Evolutionary conservation across 2,329 filamentous ascomycete genomes (phyloP), one percentile per base, ranked within the genome.

Genomic region (Fusarium ambrosium): DNA sequence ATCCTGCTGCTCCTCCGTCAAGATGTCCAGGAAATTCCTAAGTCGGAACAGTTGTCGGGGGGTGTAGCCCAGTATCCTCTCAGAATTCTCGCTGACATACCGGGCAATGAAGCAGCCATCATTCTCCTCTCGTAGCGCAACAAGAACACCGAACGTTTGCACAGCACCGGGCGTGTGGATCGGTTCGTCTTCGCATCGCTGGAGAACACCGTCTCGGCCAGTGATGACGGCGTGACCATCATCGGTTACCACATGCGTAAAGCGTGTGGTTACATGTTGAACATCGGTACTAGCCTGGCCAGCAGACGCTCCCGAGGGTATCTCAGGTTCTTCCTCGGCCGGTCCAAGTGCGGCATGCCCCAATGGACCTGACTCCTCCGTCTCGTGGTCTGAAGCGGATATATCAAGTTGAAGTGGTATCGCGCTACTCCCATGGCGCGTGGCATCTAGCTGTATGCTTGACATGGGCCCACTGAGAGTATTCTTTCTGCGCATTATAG

Each of bases 141-240:
- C 78, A 27, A 98, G 85, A 5, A 94, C 86, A 1, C 95, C 95
- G 76, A 97, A 98, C 1, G 90, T 88, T 80, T 98, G 95, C 1
- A 95, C 85, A 1, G 94, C 93, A 37, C 95, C 95, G 1, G 95
- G 95, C 1, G 95, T 92, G 74, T 96, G 94, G 29, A 98, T 97
- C 0, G 95, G 95, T 78, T 98, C 95, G 78, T 98, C 95, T 81
- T 98, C 95, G 79, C 95, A 98, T 62, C 91, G 89, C 80, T 97
- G 93, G 53, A 97, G 84, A 1, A 88, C 90, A 2, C 91, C 92
- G 63, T 94, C 91, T 65, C 93, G 89, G 7, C 95, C 95, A 1
- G 94, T 97, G 64, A 97, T 94, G 34, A 97, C 89, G 29, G 93
- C 91, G 83, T 98, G 94, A 0, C 95, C 95, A 18, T 91, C 93